Conservation (phyloP, 345 rosid genomes). For the Salix brachista region DNA sequence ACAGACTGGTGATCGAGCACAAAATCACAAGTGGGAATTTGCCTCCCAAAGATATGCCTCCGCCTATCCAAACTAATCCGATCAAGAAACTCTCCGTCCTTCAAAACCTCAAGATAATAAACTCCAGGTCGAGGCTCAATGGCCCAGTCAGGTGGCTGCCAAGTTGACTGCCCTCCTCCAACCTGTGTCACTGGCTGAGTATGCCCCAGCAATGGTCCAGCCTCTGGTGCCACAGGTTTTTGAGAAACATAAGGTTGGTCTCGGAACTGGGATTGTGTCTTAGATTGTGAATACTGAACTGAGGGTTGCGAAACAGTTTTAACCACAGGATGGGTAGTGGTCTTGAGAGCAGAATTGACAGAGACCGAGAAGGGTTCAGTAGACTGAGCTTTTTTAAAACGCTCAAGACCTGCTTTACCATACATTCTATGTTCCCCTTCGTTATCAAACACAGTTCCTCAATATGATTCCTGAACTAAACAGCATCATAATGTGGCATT, state of each 20-base stretch:
- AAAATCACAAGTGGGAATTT: conserved; percentile 71
- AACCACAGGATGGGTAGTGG: conserved; percentile 26
- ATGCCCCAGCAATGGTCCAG: conserved; percentile 40
- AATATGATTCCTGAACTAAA: background rate
- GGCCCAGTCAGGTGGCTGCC: conserved; percentile 97
- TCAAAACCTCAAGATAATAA: conserved; percentile 76
- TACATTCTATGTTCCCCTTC: conserved; percentile 52
- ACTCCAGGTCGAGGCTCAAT: conserved; percentile 87
- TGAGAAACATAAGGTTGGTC: conserved; percentile 28
- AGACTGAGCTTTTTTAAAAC: conserved; percentile 86
- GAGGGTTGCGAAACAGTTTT: conserved; percentile 19
- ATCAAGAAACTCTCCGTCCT: conserved; percentile 85
- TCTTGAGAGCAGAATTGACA: conserved; percentile 41
- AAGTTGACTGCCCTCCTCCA: conserved; percentile 80
- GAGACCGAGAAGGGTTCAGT: conserved; percentile 78
- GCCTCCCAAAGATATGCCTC: conserved; percentile 89
- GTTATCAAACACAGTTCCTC: background rate
- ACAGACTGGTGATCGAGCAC: conserved; percentile 84
- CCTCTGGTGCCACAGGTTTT: conserved; percentile 34
- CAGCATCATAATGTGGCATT: background rate
- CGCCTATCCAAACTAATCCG: conserved; percentile 62
- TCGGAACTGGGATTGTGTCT: conserved; percentile 22
- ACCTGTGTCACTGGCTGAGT: conserved; percentile 48
- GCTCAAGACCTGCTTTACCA: conserved; percentile 83
- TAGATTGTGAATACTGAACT: conserved; percentile 29